These are phyloP conservation scores for Globisporangium iwayamae DNA, from an alignment of 352 stramenopile genomes.

Conservation along the genomic window DNA sequence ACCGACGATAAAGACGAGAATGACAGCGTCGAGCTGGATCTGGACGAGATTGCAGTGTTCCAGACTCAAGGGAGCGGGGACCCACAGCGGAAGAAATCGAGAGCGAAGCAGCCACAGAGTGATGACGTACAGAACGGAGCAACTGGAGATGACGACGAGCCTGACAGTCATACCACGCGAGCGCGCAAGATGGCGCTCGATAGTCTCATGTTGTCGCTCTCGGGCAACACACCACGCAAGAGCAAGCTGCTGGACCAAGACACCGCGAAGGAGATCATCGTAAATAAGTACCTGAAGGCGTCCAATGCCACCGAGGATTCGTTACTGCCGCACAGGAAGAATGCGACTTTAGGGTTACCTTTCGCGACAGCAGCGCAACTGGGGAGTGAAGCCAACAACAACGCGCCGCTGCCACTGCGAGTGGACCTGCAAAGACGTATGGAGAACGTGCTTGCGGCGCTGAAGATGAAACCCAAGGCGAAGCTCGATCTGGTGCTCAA, in stretches of 20 bases:
- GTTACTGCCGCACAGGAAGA: background rate
- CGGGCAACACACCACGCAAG: constrained; percentile 22
- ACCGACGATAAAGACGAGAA: constrained; percentile 12
- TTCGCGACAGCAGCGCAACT: background rate
- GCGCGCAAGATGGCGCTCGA: constrained; percentile 49
- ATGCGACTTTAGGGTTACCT: background rate
- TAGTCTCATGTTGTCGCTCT: constrained; percentile 29
- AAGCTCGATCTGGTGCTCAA: constrained; percentile 77
- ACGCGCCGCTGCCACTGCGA: constrained; percentile 45
- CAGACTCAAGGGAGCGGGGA: background rate
- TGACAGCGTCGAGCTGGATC: background rate
- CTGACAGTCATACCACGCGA: constrained; percentile 10
- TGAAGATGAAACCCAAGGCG: constrained; percentile 45
- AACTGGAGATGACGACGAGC: background rate
- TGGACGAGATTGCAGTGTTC: background rate
- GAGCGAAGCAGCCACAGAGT: background rate
- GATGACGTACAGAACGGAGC: constrained; percentile 12
- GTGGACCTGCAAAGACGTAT: constrained; percentile 60
- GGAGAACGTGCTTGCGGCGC: constrained; percentile 41
- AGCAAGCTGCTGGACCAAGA: constrained; percentile 35
- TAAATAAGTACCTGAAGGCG: constrained; percentile 45
- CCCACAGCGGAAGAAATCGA: background rate
- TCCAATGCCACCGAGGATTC: background rate
- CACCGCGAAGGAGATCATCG: constrained; percentile 35
- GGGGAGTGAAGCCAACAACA: constrained; percentile 17